These are phyloP conservation scores for Mycena chlorophos DNA, from an alignment of 768 basidiomycete species.

Conservation along the genomic window DNA sequence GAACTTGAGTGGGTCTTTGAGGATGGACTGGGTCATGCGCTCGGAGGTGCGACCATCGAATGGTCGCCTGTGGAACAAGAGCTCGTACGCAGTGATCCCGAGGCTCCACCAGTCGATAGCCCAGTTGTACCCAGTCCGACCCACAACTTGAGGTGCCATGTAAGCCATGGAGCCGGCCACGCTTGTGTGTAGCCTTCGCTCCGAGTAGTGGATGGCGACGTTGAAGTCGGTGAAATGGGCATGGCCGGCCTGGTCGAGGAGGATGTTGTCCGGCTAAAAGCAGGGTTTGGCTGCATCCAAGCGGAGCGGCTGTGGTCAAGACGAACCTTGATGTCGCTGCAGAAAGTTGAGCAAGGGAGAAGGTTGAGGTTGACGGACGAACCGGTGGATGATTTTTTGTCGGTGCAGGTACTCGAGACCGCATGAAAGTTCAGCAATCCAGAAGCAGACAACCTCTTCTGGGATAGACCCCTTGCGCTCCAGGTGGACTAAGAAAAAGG, in stretches of 20 bases:
- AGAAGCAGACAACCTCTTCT: slow-evolving; percentile 80
- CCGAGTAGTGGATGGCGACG: slow-evolving; percentile 96
- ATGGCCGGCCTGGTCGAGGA: slow-evolving; percentile 90
- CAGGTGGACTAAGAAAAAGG: slow-evolving; percentile 65
- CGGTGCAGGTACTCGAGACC: slow-evolving; percentile 88
- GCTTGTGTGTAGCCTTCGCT: slow-evolving; percentile 82
- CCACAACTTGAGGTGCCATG: slow-evolving; percentile 98
- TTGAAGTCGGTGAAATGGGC: slow-evolving; percentile 99
- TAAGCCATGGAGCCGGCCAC: slow-evolving; percentile 99
- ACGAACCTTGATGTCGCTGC: slow-evolving; percentile 16
- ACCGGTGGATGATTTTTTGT: slow-evolving; percentile 93
- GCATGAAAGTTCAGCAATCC: slow-evolving; percentile 83
- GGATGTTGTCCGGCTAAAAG: slow-evolving; percentile 94
- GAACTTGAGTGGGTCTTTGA: slow-evolving; percentile 76
- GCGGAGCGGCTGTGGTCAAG: slow-evolving; percentile 79
- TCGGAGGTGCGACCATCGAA: slow-evolving; percentile 90
- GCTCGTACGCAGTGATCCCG: slow-evolving; percentile 86
- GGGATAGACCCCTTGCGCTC: slow-evolving; percentile 66
- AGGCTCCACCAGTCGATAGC: slow-evolving; percentile 96
- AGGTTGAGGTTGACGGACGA: too few relatives aligned
- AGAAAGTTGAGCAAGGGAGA: not conserved
- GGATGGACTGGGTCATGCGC: slow-evolving; percentile 83
- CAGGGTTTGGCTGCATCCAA: too few relatives aligned
- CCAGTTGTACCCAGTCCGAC: slow-evolving; percentile 89
- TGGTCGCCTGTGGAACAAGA: slow-evolving; percentile 79